phyloP scores from a whole-genome alignment of 306 rosid species.

The Castanea crenata region DNA sequence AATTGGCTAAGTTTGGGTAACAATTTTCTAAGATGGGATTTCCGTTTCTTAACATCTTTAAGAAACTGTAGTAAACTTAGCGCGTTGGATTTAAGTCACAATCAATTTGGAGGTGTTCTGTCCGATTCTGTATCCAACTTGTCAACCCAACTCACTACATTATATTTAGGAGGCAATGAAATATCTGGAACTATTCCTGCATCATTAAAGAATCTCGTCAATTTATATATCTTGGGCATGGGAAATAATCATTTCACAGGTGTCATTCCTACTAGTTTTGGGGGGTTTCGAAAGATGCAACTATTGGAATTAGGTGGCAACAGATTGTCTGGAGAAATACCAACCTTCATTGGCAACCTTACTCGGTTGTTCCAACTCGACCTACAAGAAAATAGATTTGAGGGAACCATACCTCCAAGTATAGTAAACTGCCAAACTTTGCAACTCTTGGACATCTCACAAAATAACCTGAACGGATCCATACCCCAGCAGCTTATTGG shows the following conservation, averaged over 20 bases:
- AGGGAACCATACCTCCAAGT: too few relatives aligned
- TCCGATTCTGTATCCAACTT: conserved; percentile 28
- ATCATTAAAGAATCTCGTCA: conserved; percentile 20
- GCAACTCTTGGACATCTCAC: too few relatives aligned
- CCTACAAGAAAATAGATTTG: accelerated
- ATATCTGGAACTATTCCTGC: neutral
- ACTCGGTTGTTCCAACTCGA: too few relatives aligned
- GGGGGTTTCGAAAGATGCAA: too few relatives aligned
- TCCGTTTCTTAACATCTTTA: conserved; percentile 25
- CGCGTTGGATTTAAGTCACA: neutral
- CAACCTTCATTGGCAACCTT: too few relatives aligned
- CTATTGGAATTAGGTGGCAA: too few relatives aligned
- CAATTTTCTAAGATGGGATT: conserved; percentile 28
- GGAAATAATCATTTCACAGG: neutral
- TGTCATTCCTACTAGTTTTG: conserved; percentile 24
- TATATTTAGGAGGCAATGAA: conserved; percentile 10
- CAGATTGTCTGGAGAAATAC: too few relatives aligned
- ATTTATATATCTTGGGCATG: neutral
- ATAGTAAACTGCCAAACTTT: too few relatives aligned
- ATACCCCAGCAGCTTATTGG: neutral
- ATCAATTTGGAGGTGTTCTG: conserved; percentile 40
- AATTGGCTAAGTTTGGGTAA: accelerated
- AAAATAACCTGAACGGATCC: too few relatives aligned
- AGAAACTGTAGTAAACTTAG: conserved; percentile 21
- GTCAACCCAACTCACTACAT: neutral